These are phyloP conservation scores for Begonia peltatifolia DNA, from an alignment of 306 rosid species.

Conservation along the genomic window DNA sequence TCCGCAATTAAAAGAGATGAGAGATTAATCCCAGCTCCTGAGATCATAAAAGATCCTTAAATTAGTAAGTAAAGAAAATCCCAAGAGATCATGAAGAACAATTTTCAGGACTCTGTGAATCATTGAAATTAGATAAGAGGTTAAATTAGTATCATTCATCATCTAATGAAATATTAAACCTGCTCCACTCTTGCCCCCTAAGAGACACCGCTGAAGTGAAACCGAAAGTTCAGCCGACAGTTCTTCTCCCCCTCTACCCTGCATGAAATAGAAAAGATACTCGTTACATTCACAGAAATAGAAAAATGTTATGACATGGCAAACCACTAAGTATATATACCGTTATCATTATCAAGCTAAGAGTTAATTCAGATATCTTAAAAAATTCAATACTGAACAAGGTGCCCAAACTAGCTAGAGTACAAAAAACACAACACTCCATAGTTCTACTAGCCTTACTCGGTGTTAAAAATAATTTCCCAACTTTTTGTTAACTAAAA, in stretches of 20 bases:
- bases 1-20: slow-evolving; percentile 53
- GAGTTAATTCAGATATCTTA: too few relatives aligned
- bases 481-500: too few relatives aligned
- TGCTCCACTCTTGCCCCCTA: slow-evolving; percentile 77
- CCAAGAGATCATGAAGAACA: slow-evolving; percentile 1
- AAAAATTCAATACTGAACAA: too few relatives aligned
- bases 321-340: too few relatives aligned
- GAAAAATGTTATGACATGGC: not conserved
- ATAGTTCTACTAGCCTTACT: too few relatives aligned
- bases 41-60: slow-evolving; percentile 4
- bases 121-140: not conserved
- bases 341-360: too few relatives aligned
- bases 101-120: not conserved
- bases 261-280: slow-evolving; percentile 1
- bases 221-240: slow-evolving; percentile 56
- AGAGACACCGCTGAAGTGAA: slow-evolving; percentile 56
- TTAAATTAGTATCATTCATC: not conserved
- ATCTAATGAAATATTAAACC: slow-evolving; percentile 22
- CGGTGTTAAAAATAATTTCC: too few relatives aligned
- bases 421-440: too few relatives aligned
- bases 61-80: not conserved
- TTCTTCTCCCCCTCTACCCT: slow-evolving; percentile 93
- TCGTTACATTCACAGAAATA: not conserved
- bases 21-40: slow-evolving; percentile 82
- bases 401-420: too few relatives aligned